Conservation (phyloP, 2,329 filamentous ascomycete genomes). For the Arthrobotrys entomopaga region DNA sequence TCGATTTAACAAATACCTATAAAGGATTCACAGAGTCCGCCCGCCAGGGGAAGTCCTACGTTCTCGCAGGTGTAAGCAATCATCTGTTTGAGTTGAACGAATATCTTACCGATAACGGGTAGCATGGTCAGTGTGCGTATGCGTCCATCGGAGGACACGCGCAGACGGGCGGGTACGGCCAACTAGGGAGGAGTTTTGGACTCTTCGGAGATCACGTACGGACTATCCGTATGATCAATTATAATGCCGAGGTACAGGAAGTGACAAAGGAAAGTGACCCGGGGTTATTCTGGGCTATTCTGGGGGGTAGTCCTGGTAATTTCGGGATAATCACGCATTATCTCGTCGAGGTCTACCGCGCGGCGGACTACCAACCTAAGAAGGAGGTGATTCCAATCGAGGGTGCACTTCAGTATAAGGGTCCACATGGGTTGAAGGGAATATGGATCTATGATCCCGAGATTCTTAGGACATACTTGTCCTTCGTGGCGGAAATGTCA, state of each 20-base stretch:
- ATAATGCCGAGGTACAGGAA: conserved; percentile 58
- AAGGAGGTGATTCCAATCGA: too few species aligned
- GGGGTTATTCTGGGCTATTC: conserved; percentile 60
- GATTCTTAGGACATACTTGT: conserved; percentile 62
- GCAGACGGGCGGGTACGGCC: conserved; percentile 66
- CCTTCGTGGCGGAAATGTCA: conserved; percentile 63
- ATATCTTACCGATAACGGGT: conserved; percentile 13
- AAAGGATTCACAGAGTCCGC: conserved; percentile 58
- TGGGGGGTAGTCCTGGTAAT: conserved; percentile 62
- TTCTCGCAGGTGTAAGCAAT: conserved; percentile 18
- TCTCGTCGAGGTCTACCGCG: conserved; percentile 62
- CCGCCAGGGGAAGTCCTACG: conserved; percentile 58
- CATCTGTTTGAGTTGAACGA: conserved; percentile 20
- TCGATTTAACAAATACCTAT: conserved; percentile 19
- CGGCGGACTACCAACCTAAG: conserved; percentile 64
- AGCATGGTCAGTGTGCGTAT: conserved; percentile 55
- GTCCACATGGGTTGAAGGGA: conserved; percentile 63
- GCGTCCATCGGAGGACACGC: conserved; percentile 64
- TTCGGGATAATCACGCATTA: conserved; percentile 61
- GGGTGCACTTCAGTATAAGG: conserved; percentile 63
- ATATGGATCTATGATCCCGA: conserved; percentile 63
- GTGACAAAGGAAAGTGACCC: conserved; percentile 57
- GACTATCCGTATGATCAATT: conserved; percentile 59
- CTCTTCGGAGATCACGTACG: conserved; percentile 60
- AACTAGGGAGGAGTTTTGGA: conserved; percentile 65